These are phyloP conservation scores for Solanum pinnatisectum DNA, from an alignment of 257 asterid species.

Conservation along the genomic window DNA sequence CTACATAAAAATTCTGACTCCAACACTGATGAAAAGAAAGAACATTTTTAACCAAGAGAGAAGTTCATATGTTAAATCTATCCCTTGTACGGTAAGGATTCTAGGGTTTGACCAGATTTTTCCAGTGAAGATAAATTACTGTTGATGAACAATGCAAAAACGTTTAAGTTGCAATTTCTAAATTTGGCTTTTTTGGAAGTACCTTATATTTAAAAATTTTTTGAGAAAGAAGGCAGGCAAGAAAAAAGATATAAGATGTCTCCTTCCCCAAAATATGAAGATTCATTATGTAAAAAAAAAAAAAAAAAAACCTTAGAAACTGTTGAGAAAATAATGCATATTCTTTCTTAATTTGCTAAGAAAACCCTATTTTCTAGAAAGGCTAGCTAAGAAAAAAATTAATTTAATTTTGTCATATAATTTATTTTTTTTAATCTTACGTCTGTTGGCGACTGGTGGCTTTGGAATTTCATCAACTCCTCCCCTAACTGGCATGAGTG, in stretches of 20 bases:
- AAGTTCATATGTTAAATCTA: not conserved
- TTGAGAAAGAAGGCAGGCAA: conserved; percentile 6
- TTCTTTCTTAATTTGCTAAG: conserved; percentile 21
- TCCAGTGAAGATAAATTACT: not conserved
- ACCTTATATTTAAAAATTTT: conserved; percentile 7
- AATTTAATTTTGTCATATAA: not conserved
- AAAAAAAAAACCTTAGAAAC: conserved; percentile 9
- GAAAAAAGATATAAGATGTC: conserved; percentile 8
- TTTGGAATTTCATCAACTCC: conserved; percentile 91
- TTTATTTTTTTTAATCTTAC: conserved; percentile 26
- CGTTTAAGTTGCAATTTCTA: conserved; percentile 5
- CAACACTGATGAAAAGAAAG: not conserved
- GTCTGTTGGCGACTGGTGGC: conserved; percentile 89
- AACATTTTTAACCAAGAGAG: not conserved
- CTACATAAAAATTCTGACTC: no score
- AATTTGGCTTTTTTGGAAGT: conserved; percentile 9
- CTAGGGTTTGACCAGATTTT: not conserved
- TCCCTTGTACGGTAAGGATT: not conserved
- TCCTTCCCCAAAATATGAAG: not conserved
- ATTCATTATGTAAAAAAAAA: not conserved
- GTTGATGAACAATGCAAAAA: conserved; percentile 26
- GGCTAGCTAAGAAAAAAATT: not conserved
- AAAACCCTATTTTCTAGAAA: conserved; percentile 31
- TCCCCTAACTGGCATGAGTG: conserved; percentile 44
- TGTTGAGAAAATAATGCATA: conserved; percentile 11